Evolutionary conservation across 2,329 filamentous ascomycete genomes (phyloP).

Genomic region (Fusarium globosum): DNA sequence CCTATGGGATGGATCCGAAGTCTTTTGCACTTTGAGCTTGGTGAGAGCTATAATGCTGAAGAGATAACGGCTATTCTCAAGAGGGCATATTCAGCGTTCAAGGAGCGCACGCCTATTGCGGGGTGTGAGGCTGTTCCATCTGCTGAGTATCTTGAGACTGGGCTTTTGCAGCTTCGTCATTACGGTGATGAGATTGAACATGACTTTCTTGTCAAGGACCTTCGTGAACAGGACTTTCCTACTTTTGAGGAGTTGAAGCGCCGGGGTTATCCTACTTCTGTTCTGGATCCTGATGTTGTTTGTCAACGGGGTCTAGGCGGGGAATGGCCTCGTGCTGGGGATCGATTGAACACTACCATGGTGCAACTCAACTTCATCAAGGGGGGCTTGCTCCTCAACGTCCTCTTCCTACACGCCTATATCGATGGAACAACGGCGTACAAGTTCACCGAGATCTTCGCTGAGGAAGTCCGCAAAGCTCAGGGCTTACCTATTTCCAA

Average conservation of each 20-base stretch:
- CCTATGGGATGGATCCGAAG: conserved; percentile 18
- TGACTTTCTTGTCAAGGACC: conserved; percentile 17
- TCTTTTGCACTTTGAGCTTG: conserved; percentile 13
- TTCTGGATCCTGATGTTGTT: conserved; percentile 5
- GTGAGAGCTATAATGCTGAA: background rate
- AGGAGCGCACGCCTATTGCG: conserved; percentile 4
- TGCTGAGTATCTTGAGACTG: background rate
- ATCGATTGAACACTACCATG: conserved; percentile 14
- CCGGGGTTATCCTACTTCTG: background rate
- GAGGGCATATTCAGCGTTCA: background rate
- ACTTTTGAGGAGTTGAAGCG: conserved; percentile 9
- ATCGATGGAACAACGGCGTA: conserved; percentile 1
- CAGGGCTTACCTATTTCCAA: background rate
- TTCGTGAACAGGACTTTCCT: conserved; percentile 5
- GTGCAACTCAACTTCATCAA: conserved; percentile 11
- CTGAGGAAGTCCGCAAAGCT: conserved; percentile 4
- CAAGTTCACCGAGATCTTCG: conserved; percentile 17
- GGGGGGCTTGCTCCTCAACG: conserved; percentile 3
- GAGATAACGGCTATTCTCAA: background rate
- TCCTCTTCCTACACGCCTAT: conserved; percentile 2
- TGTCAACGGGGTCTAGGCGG: conserved; percentile 14
- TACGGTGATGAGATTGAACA: conserved; percentile 20
- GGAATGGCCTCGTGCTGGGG: conserved; percentile 13
- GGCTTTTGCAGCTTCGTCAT: conserved; percentile 7
- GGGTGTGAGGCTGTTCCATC: conserved; percentile 12